Percentiles rank a stretch among this genome's conserved stretches.
These are phyloP conservation scores for Xylariaceae sp. DNA, from an alignment of 2,329 filamentous ascomycete species.

Conservation along the genomic window DNA sequence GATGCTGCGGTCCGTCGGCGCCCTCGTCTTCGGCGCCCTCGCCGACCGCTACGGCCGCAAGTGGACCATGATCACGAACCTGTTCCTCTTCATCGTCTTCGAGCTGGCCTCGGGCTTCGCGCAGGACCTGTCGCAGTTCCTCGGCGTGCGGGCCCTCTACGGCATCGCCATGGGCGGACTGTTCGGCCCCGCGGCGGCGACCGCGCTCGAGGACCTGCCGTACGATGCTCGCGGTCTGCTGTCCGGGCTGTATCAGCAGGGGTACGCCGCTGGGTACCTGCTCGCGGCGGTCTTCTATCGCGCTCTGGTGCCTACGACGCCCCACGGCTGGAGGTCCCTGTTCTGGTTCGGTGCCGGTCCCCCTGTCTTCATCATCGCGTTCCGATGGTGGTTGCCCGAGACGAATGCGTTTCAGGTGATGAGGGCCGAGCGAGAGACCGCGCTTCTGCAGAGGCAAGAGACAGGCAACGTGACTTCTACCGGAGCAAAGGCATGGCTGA, in stretches of 20 bases:
- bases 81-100: conserved; percentile 12
- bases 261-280: conserved; percentile 9
- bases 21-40: conserved; percentile 10
- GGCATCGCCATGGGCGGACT: conserved; percentile 17
- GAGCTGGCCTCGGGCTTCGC: conserved; percentile 15
- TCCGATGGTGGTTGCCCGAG: conserved; percentile 15
- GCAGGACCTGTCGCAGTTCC: conserved; percentile 11
- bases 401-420: conserved; percentile 15
- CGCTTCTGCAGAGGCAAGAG: conserved; percentile 1
- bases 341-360: conserved; percentile 15
- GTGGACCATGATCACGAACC: conserved; percentile 11
- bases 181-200: conserved; percentile 11
- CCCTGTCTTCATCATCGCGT: conserved; percentile 13
- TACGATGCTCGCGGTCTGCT: conserved; percentile 13
- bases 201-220: conserved; percentile 14
- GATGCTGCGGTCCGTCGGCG: conserved; percentile 14
- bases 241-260: conserved; percentile 11
- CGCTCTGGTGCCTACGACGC: conserved; percentile 13
- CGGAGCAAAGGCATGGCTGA: conserved; percentile 9
- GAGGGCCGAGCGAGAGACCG: conserved; percentile 8
- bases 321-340: conserved; percentile 11
- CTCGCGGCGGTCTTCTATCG: conserved; percentile 14
- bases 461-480: neutral
- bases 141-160: conserved; percentile 12
- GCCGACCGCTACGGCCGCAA: conserved; percentile 11